Base-by-base conservation (phyloP, 768 basidiomycete species). In the Chalciporus pseudorubinellus region DNA sequence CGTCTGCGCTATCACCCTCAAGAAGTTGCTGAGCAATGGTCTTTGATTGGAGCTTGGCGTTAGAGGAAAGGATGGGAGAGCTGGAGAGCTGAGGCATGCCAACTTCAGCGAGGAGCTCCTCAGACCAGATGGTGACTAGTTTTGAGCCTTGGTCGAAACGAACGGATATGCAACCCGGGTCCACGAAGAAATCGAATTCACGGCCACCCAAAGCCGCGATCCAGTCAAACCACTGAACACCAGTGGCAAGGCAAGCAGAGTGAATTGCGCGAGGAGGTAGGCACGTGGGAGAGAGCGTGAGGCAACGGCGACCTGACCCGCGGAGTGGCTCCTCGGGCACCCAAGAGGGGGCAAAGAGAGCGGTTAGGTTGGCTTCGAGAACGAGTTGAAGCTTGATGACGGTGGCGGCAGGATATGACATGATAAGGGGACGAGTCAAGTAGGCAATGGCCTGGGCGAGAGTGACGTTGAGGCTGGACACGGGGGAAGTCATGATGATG, bases 211-310 rank as follows among this genome's bases (percentile, higher is more conserved):
- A 79, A 51, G 78, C 73, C 41, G 76, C 59, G 48, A 89, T 87
- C 89, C 89, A 92, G 64, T 87, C 82, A 51, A 83, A 83, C 89
- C 89, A 92, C 61, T 87, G 84, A 28, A 91, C 77, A 51, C 81
- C 81, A 34, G 85, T 74, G 20, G 82, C 74, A 48, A 83, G 72
- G 69, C 89, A 90, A 13, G 88, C 84, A 48, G 80, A 70, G 71
- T 89, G 83, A 61, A 91, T 74, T 59, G 81, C 73, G 36, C 84
- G 82, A 39, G 89, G 88, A 20, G 89, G 89, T 2, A 83, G 76
- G 59, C 81, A 80, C 55, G 70, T 63, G 11, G 87, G 87, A 5
- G 88, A 85, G 48, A 92, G 77, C 47, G 85, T 78, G 59, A 90
- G 81, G 72, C 83, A 86, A 61, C 89, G 86, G 50, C 82, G 83